Evolutionary conservation across 768 basidiomycete species (phyloP), one percentile per base, ranked within the genome.

Genomic region (Tulasnella sp.): DNA sequence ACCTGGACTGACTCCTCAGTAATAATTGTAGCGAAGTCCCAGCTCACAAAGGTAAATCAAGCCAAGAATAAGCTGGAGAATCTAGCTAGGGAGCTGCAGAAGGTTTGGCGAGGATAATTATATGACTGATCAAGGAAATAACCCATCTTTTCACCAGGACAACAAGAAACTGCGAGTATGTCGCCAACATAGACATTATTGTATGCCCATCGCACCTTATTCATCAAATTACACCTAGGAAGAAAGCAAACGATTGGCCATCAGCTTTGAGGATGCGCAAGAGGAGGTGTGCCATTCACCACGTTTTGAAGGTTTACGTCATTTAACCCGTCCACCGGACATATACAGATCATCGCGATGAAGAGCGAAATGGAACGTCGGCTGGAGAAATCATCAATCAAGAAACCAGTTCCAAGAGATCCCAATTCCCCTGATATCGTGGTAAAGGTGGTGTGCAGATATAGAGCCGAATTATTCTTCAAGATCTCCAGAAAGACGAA

Each of bases 401-500:
- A 80, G 64, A 65, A 79, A 27, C 83, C 83, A 59, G 85, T 87
- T 59, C 70, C 74, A 59, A 88, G 87, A 65, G 86, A 78, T 61
- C 79, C 81, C 51, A 85, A 88, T 65, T 78, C 77, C 72, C 83
- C 84, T n/a, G 84, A 91, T 62, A 85, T 90, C 54, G 81, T 89
- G 45, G 78, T 90, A 67, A 89, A 87, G 63, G 85, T 91, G 57
- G 71, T 83, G 44, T 90, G 87, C 65, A 81, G 82, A 58, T 89
- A 89, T 63, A 83, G 88, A 39, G 85, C 87, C 3, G 87, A 91
- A 60, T 73, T 91, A 35, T 88, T 85, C 70, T 91, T 91, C 76
- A 90, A 88, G 66, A 86, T 91, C 57, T 85, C 84, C 7, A 81
- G 88, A 63, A 89, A 89, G 67, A 87, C 84, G 24, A 89, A 87